Base-by-base conservation (phyloP, 208 protist species). In the Trypanosomatidae sp. region DNA sequence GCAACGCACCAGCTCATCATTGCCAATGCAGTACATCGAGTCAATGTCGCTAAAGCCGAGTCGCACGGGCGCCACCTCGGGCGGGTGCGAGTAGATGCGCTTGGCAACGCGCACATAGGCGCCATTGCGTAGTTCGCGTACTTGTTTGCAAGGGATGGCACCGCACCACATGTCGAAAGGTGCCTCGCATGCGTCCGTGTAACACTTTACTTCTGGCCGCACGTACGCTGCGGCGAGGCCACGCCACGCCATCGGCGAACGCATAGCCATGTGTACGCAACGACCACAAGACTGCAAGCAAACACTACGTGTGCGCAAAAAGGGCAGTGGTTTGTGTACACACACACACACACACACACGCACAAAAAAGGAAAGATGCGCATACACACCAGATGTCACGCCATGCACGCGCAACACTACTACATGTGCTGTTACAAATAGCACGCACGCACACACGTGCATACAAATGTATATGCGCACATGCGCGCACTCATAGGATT, bases 1-100 rank as follows among this genome's bases (percentile, higher is more conserved):
- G 48, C 71, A 82, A 33, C 55, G 52, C 5, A 83, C 66, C 15
- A 95, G 64, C 33, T 92, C 80, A 43, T 89, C 80, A 48, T 95
- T 90, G 16, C 80, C 75, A 27, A 95, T 67, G 53, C 87, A 92
- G 52, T 95, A 95, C 71, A 95, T 85, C 23, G 77, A 83, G 50
- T 90, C 73, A 35, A 95, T 72, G 47, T 92, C 71, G 56, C 83
- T 84, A 53, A 88, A 92, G 11, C 63, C 55, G 2, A 95, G 56
- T 33, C 60, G 58, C 11, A 45, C 50, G 18, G 86, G 81, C 13
- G 23, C 7, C 32, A 85, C 33, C 59, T 89, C 78, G 1, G 64
- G 64, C 4, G 86, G 86, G 50, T 93, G 84, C 5, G 64, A 65
- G 50, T 93, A 93, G 10, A 56, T 82, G 38, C 88, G 87, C 47